Conservation (phyloP, 768 basidiomycete genomes). For the Rhizopogon vinicolor region DNA sequence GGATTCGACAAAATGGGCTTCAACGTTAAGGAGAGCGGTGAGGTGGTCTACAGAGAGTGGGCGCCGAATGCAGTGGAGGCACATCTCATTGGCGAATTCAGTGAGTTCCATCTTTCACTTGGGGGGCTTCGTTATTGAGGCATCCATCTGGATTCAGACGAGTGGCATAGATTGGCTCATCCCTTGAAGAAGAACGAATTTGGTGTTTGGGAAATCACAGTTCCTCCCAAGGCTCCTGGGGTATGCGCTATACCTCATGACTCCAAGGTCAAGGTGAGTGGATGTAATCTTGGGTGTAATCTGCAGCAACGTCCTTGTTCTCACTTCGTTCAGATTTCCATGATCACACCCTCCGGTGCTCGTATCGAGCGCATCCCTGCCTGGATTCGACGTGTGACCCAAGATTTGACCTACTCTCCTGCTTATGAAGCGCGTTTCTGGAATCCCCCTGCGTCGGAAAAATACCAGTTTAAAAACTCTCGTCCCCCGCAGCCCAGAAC, state of each 20-base stretch:
- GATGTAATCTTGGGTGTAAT: background rate
- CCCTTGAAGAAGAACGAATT: slow-evolving; percentile 81
- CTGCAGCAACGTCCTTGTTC: background rate
- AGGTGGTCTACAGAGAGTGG: slow-evolving; percentile 91
- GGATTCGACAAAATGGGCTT: slow-evolving; percentile 66
- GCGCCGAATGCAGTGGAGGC: slow-evolving; percentile 87
- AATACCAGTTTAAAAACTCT: slow-evolving; percentile 79
- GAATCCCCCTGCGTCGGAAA: slow-evolving; percentile 78
- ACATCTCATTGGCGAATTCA: slow-evolving; percentile 91
- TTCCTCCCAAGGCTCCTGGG: slow-evolving; percentile 66
- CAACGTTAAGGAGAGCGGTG: slow-evolving; percentile 59
- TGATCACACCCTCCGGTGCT: slow-evolving; percentile 73
- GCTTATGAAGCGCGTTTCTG: slow-evolving; percentile 98
- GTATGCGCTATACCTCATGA: slow-evolving; percentile 88
- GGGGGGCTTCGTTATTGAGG: background rate
- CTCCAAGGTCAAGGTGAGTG: slow-evolving; percentile 83
- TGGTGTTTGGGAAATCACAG: slow-evolving; percentile 84
- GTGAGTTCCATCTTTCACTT: slow-evolving; percentile 44
- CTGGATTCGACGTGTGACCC: slow-evolving; percentile 95
- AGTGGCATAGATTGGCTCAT: slow-evolving; percentile 83
- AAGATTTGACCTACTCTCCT: slow-evolving; percentile 85
- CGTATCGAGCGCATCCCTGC: slow-evolving; percentile 90
- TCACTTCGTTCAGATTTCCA: slow-evolving; percentile 66
- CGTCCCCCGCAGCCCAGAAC: slow-evolving; percentile 63
- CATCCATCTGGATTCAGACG: slow-evolving; percentile 46